Evolutionary conservation across 2,329 filamentous ascomycete genomes (phyloP), one percentile per base, ranked within the genome.

Genomic region (Ceratocystis lukuohia): DNA sequence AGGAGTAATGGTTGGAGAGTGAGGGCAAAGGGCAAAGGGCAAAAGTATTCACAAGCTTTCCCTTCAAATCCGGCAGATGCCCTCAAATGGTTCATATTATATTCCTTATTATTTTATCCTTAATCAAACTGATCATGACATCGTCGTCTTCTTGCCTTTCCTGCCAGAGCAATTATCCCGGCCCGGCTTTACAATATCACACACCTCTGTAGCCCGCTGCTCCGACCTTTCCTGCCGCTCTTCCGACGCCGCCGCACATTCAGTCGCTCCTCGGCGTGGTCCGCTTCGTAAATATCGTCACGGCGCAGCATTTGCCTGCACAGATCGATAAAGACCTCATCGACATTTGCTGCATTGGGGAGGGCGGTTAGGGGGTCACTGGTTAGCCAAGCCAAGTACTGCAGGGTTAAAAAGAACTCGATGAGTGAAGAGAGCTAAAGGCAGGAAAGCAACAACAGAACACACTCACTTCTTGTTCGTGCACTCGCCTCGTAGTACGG

Each of bases 401-500:
- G 48, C 7, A 53, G 48, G n/a, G 50, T 56, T 28, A 56, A 25
- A 66, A 10, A 15, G 10, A 41, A 48, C 45, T 2, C 48, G 22
- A 22, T 46, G 50, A 8, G 56, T 4, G 7, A n/a, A 12, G 8
- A 56, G 20, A 20, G 10, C 22, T 3, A 15, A 45, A 33, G 30
- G 17, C 28, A 37, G 7, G 30, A 37, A 50, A 8, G 56, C 46
- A 45, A 63, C 50, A 57, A 67, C 3, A 12, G 22, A 33, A n/a
- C 37, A 17, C 20, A 75, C 81, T 73, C 74, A 89, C 73, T 89
- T 72, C 87, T 81, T 71, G 89, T 86, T 69, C 91, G 82, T 63
- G 91, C 91, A 69, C 88, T 93, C 45, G 91, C 88, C 77, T 96
- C 91, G 73, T 96, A 96, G 75, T 96, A 96, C 0, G 91, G 91